Conservation (phyloP, 2,329 filamentous ascomycete species). For the Fusarium solani-melongenae region DNA sequence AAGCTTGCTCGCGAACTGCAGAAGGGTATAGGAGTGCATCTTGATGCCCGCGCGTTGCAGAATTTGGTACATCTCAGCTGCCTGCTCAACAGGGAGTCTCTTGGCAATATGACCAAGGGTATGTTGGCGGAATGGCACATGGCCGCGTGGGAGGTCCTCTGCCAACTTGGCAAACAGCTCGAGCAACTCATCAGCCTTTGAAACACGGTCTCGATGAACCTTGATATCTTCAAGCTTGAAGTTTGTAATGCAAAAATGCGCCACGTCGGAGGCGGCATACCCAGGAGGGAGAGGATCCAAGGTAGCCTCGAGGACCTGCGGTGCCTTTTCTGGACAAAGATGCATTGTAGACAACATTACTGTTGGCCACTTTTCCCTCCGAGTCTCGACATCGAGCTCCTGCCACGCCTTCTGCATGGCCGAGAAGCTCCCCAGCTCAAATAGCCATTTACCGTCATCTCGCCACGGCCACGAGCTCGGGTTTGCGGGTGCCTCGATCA, state of each 20-base stretch:
- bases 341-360: slow-evolving; percentile 52
- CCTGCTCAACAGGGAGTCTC: slow-evolving; percentile 45
- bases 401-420: slow-evolving; percentile 51
- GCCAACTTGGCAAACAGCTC: slow-evolving; percentile 45
- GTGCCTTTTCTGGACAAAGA: slow-evolving; percentile 46
- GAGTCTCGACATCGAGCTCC: slow-evolving; percentile 38
- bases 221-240: slow-evolving; percentile 31
- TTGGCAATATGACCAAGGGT: slow-evolving; percentile 49
- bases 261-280: slow-evolving; percentile 52
- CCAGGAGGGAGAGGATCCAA: slow-evolving; percentile 50
- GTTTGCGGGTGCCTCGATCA: slow-evolving; percentile 29
- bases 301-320: slow-evolving; percentile 51
- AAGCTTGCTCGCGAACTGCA: slow-evolving; percentile 61
- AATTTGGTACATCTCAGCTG: slow-evolving; percentile 50
- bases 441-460: slow-evolving; percentile 44
- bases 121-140: slow-evolving; percentile 52
- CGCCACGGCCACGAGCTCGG: slow-evolving; percentile 41
- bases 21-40: slow-evolving; percentile 56
- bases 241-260: slow-evolving; percentile 46
- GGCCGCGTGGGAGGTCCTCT: slow-evolving; percentile 41
- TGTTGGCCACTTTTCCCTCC: slow-evolving; percentile 46
- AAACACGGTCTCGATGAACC: slow-evolving; percentile 31
- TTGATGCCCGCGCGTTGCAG: slow-evolving; percentile 44
- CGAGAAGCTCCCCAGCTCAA: slow-evolving; percentile 42
- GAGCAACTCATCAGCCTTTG: slow-evolving; percentile 46